Evolutionary conservation across 1,284 basidiomycete genomes (phyloP), one percentile per base, ranked within the genome.

Genomic region (Phlebopus sp.): DNA sequence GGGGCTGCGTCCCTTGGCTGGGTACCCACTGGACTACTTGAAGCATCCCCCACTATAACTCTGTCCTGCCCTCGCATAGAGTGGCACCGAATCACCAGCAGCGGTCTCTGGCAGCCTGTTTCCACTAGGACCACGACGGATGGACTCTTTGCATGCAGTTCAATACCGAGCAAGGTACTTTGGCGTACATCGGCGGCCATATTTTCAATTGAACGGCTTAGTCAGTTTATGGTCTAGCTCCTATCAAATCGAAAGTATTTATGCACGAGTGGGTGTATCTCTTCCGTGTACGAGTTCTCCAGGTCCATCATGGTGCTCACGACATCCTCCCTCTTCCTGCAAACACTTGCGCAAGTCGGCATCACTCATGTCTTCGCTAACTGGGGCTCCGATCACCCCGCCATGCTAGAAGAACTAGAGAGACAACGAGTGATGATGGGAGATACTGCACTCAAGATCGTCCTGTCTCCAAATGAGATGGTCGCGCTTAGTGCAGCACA

Each of bases 391-490:
- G 84, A 87, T 55, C 85, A 87, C 56, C 83, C 84, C 1, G 82
- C 79, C 1, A 62, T 88, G 15, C 69, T 87, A 18, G 86, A 87
- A 57, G 85, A 86, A 31, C 70, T 86, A 14, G 74, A 78, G 52
- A 69, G 79, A 19, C 79, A 83, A 55, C 72, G 79, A 2, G 59
- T 66, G 21, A 67, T 64, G 11, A 51, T 67, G 25, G 73, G 73
- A 4, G 60, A 68, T 35, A 75, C 77, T 5, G 49, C 62, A 3
- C 69, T 76, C 17, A 61, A 71, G 47, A 76, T 88, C 49, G 67
- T 86, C 27, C 86, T 80, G 4, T 83, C 80, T 52, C 84, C 86
- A 0, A 86, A 86, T 51, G 86, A 88, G 60, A 86, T 86, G 82
- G 85, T 86, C 5, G 85, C 82, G 2, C 60, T 87, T 40, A 84